Evolutionary conservation across 176 grass and related monocot species (phyloP), one percentile per base, ranked within the genome.

Genomic region (Avena sativa): DNA sequence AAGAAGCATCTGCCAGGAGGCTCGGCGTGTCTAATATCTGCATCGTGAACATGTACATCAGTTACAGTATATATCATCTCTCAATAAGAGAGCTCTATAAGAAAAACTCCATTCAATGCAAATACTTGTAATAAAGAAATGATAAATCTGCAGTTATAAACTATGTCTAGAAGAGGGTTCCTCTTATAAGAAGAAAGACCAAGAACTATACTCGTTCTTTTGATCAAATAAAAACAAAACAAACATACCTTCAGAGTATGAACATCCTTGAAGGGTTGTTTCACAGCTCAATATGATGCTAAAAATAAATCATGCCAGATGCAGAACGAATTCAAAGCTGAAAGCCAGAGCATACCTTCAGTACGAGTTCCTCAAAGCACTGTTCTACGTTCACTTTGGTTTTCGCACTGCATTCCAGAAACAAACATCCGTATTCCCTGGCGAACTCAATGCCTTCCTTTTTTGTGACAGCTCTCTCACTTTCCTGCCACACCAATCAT

Each of bases 321-420:
- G 61, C 0, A 2, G 50, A 79, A 36, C 10, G 26, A 82, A 57
- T 1, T 2, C 15, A 88, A 26, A 86, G 14, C 23, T 36, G 12
- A 65, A 36, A 49, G 34, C 2, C 5, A 7, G 19, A 26, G 10
- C 58, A 51, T 88, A 98, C 97, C 94, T 93, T 99, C 21, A 99
- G 83, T 78, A 99, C 97, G 2, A 96, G 93, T 76, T 99, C 97
- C 85, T 99, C 94, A 53, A 96, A 99, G 85, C 97, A 94, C 81
- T 99, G 94, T 76, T 96, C 94, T 40, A 96, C 94, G 75, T 99
- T 99, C 65, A 94, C 87, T 80, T 91, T 90, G 47, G 97, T 99
- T 71, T 99, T 99, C 7, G 97, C 97, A 32, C 97, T 99, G 87
- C 97, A 96, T 79, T 99, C 97, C 72, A 99, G 90, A 81, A 99